A percentile compares a stretch with the other conserved stretches of the same genome.
phyloP scores from a whole-genome alignment of 148 eudicot genomes.

The Cornus kousa region DNA sequence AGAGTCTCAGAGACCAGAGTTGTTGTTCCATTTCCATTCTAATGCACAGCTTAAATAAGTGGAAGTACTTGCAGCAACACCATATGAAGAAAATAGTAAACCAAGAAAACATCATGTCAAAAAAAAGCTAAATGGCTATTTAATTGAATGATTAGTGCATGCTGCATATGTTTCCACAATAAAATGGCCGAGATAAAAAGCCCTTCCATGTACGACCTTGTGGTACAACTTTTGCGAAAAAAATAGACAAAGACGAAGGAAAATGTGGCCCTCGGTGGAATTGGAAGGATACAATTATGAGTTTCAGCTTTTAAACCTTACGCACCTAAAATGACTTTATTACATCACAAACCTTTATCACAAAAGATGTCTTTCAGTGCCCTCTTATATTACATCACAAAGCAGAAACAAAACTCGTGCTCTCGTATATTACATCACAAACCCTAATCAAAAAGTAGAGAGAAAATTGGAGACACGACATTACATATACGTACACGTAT shows the following conservation, averaged over 20 bases:
- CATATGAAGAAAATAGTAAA: neutral
- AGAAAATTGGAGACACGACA: too few relatives aligned
- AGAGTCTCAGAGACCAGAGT: neutral
- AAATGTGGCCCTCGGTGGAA: neutral
- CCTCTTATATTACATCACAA: too few relatives aligned
- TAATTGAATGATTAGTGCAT: conserved; percentile 38
- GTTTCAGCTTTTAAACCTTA: too few relatives aligned
- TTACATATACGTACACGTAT: too few relatives aligned
- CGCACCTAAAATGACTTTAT: too few relatives aligned
- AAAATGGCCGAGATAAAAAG: conserved; percentile 3
- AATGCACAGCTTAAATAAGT: conserved; percentile 28
- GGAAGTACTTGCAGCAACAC: neutral
- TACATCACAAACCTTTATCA: too few relatives aligned
- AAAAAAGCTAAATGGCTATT: conserved; percentile 10
- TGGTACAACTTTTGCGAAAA: neutral
- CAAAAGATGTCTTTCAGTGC: too few relatives aligned
- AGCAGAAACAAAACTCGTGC: too few relatives aligned
- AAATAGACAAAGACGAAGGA: conserved; percentile 1
- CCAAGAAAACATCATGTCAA: conserved; percentile 2
- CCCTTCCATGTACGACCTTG: neutral
- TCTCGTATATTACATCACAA: too few relatives aligned
- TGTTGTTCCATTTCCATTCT: neutral
- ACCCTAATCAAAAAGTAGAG: too few relatives aligned
- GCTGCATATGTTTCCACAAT: conserved; percentile 49
- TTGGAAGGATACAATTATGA: neutral